Percentiles rank a stretch among this genome's conserved stretches.
phyloP scores from a whole-genome alignment of 2,329 filamentous ascomycete genomes.

The Aspergillus carbonarius region DNA sequence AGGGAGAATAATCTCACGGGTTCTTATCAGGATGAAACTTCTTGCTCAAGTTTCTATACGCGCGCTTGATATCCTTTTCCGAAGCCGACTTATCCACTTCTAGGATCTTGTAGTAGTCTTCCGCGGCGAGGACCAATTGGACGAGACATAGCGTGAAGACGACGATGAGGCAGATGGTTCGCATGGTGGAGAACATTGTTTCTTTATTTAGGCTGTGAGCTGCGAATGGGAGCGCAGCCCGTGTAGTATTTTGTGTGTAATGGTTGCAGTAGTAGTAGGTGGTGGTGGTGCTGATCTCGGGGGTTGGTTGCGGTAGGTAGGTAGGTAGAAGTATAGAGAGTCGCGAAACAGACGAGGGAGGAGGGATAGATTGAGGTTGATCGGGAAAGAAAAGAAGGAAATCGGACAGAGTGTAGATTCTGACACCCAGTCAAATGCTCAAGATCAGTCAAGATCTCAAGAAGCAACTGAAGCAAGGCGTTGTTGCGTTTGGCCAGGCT shows the following conservation, averaged over 20 bases:
- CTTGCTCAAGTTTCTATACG: constrained; percentile 88
- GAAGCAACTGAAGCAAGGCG: neutral
- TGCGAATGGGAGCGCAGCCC: neutral
- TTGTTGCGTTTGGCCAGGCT: neutral
- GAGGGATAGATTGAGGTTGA: neutral
- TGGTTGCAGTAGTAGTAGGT: neutral
- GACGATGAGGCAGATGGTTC: constrained; percentile 32
- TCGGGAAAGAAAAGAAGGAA: neutral
- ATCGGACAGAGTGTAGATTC: neutral
- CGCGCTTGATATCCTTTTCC: constrained; percentile 87
- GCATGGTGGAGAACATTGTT: constrained; percentile 29
- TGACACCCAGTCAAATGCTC: neutral
- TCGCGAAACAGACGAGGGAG: too few species aligned
- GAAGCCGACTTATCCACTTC: constrained; percentile 75
- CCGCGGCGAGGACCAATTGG: constrained; percentile 41
- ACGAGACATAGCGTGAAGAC: constrained; percentile 38
- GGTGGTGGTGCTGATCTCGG: neutral
- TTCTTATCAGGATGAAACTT: constrained; percentile 99
- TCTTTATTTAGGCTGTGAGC: neutral
- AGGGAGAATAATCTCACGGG: constrained; percentile 61
- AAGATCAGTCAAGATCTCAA: constrained; percentile 23
- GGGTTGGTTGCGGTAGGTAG: neutral
- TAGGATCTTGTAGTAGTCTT: constrained; percentile 66
- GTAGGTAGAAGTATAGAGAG: neutral
- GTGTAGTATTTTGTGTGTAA: neutral